A percentile compares a stretch with the other conserved stretches of the same genome.
phyloP scores from a whole-genome alignment of 306 rosid genomes.

The Boehmeria nivea region DNA sequence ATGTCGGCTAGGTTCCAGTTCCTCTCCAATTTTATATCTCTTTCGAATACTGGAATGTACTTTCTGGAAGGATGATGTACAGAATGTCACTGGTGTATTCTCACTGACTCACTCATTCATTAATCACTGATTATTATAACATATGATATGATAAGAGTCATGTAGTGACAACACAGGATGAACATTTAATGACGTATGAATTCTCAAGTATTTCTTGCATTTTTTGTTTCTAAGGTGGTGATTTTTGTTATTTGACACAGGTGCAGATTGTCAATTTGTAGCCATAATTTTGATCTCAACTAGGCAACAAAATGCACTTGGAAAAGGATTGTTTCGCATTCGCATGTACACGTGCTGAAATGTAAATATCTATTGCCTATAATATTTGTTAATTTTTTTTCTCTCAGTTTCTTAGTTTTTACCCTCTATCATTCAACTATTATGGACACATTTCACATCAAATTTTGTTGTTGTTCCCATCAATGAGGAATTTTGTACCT shows the following conservation, averaged over 20 bases:
- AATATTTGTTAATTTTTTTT: conserved; percentile 8
- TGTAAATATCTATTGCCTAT: conserved; percentile 47
- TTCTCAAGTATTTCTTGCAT: background rate
- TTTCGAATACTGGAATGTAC: no score
- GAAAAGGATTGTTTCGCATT: conserved; percentile 23
- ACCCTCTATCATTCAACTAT: conserved; percentile 11
- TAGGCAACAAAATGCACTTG: conserved; percentile 27
- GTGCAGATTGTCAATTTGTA: conserved; percentile 29
- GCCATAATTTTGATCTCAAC: conserved; percentile 27
- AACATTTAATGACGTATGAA: no score
- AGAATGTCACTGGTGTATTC: no score
- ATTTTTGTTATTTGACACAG: conserved; percentile 29
- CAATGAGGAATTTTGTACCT: no score
- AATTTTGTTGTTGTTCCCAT: no score
- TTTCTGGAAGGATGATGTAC: no score
- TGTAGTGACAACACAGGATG: no score
- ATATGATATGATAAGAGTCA: no score
- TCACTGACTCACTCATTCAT: no score
- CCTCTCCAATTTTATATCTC: no score
- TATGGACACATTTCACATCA: no score
- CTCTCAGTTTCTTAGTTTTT: conserved; percentile 17
- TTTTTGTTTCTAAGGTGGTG: conserved; percentile 12
- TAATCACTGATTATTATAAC: background rate
- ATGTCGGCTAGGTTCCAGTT: no score
- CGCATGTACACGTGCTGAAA: conserved; percentile 23